Evolutionary conservation across 2,329 filamentous ascomycete genomes (phyloP).

Genomic region (Bipolaris victoriae): DNA sequence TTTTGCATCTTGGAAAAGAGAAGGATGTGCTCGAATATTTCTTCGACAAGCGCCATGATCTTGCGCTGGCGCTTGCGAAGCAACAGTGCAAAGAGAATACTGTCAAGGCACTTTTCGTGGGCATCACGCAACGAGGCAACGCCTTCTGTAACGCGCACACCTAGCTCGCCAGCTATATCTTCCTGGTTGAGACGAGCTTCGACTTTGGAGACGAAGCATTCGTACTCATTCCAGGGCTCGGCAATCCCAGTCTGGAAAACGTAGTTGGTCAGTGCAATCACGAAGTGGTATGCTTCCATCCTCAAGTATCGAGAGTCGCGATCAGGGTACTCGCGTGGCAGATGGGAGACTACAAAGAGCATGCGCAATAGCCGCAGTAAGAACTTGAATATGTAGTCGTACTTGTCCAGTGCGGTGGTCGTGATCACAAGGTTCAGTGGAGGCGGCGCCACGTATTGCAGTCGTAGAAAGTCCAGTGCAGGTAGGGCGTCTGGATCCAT

Average conservation of each 20-base stretch:
- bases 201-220: slow-evolving; percentile 67
- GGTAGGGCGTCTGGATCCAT: slow-evolving; percentile 82
- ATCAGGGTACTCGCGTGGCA: slow-evolving; percentile 40
- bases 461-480: slow-evolving; percentile 88
- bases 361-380: slow-evolving; percentile 79
- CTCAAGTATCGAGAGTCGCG: slow-evolving; percentile 59
- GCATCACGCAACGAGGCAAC: slow-evolving; percentile 70
- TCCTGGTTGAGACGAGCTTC: slow-evolving; percentile 61
- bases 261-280: slow-evolving; percentile 74
- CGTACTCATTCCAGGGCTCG: slow-evolving; percentile 74
- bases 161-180: slow-evolving; percentile 54
- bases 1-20: slow-evolving; percentile 59
- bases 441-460: slow-evolving; percentile 80
- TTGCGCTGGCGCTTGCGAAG: slow-evolving; percentile 77
- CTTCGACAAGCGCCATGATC: slow-evolving; percentile 74
- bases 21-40: slow-evolving; percentile 76
- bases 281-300: slow-evolving; percentile 79
- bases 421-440: slow-evolving; percentile 78
- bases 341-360: slow-evolving; percentile 68
- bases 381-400: slow-evolving; percentile 83
- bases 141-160: slow-evolving; percentile 59
- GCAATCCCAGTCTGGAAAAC: slow-evolving; percentile 80
- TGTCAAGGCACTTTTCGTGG: slow-evolving; percentile 75
- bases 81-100: slow-evolving; percentile 75
- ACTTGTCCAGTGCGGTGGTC: slow-evolving; percentile 71